A percentile compares a stretch with the other conserved stretches of the same genome.
Conservation (phyloP, 1,284 basidiomycete species). For the Exobasidium cylindrosporum region DNA sequence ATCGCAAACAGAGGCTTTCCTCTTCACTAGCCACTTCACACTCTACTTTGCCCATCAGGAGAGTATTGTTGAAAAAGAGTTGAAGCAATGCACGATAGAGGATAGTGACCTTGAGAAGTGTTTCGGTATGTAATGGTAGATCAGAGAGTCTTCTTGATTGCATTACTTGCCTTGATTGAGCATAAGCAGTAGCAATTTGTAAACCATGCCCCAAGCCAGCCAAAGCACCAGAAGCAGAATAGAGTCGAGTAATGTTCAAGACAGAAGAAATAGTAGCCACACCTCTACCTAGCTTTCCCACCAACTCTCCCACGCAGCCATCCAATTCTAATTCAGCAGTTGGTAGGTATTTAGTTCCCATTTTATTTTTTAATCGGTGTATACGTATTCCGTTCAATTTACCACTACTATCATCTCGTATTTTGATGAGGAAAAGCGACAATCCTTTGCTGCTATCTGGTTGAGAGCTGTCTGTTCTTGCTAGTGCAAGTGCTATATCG, state of each 20-base stretch:
- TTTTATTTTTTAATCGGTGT: constrained; percentile 72
- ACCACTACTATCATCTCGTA: constrained; percentile 41
- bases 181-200: constrained; percentile 66
- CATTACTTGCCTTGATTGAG: constrained; percentile 62
- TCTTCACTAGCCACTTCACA: constrained; percentile 60
- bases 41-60: constrained; percentile 66
- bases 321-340: constrained; percentile 73
- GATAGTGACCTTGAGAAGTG: constrained; percentile 64
- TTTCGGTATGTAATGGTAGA: constrained; percentile 60
- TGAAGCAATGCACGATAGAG: constrained; percentile 64
- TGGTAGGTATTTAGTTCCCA: constrained; percentile 72
- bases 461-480: constrained; percentile 61
- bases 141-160: constrained; percentile 59
- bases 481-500: constrained; percentile 69
- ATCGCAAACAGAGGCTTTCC: constrained; percentile 63
- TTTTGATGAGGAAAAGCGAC: constrained; percentile 69
- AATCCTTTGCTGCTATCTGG: constrained; percentile 58
- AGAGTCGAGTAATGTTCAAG: constrained; percentile 72
- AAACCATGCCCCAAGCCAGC: constrained; percentile 67
- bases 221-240: constrained; percentile 65
- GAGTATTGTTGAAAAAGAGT: constrained; percentile 32
- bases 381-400: constrained; percentile 66
- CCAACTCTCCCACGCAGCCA: constrained; percentile 65
- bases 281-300: constrained; percentile 67
- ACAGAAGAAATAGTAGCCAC: constrained; percentile 68